Conservation (phyloP, 768 basidiomycete species). For the Boletus subparvulus region DNA sequence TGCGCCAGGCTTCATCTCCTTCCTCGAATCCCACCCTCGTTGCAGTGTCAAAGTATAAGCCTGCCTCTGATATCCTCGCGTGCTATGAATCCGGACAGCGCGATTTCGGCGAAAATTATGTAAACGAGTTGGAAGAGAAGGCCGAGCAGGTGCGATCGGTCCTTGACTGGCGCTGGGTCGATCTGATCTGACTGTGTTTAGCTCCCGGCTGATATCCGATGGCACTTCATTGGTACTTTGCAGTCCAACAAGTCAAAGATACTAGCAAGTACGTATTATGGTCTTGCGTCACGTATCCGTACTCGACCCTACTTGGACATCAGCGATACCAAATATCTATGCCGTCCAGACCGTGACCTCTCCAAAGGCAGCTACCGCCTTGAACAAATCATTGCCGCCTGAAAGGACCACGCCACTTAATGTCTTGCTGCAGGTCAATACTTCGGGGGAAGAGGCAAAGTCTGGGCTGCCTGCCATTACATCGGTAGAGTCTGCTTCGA, state of each 20-base stretch:
- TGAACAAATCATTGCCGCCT: constrained; percentile 68
- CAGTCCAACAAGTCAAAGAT: constrained; percentile 93
- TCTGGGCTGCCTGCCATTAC: constrained; percentile 74
- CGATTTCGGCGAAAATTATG: constrained; percentile 98
- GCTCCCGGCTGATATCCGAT: constrained; percentile 87
- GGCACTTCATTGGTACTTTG: constrained; percentile 96
- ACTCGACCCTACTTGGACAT: constrained; percentile 3
- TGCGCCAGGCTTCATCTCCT: constrained; percentile 37
- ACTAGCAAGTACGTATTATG: constrained; percentile 62
- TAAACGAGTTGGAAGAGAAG: constrained; percentile 89
- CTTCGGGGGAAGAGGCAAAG: constrained; percentile 89
- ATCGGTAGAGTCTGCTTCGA: constrained; percentile 27
- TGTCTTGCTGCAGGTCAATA: constrained; percentile 92
- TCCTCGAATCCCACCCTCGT: constrained; percentile 51
- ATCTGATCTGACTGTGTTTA: constrained; percentile 32
- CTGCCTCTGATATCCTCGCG: constrained; percentile 79
- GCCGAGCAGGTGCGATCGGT: constrained; percentile 56
- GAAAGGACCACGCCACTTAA: constrained; percentile 64
- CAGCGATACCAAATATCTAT: constrained; percentile 87
- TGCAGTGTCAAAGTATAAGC: constrained; percentile 93
- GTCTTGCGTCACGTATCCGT: background rate
- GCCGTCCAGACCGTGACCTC: constrained; percentile 86
- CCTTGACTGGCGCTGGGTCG: background rate
- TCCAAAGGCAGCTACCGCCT: constrained; percentile 71
- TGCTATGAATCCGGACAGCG: constrained; percentile 80